Base-by-base conservation (phyloP, 306 rosid genomes). In the Geum urbanum region DNA sequence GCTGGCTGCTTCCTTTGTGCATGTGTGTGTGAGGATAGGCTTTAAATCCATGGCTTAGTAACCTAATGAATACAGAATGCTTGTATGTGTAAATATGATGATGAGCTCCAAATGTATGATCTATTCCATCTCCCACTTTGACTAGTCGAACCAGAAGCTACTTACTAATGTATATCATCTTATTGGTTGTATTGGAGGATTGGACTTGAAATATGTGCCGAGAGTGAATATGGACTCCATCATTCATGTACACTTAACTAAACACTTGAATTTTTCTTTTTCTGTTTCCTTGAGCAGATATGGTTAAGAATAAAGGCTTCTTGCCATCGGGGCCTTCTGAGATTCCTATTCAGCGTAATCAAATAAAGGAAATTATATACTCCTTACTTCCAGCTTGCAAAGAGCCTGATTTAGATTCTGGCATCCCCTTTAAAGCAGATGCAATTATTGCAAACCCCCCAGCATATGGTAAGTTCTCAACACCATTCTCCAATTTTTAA, bases 391-490 rank as follows among this genome's bases (percentile, higher is more conserved):
- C 96, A 74, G 99, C 99, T 57, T 95, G 99, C 77, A 87, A 79
- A 76, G 97, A 95, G n/a, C 82, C 90, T 71, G 99, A 95, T 85
- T 53, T 84, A 20, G 97, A 95, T 83, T 72, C 97, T 73, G 87
- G 85, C 37, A 80, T 95, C 37, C 19, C 90, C 40, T 95, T 95
- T 56, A 84, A 83, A 69, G 99, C 92, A 2, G 99, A 95, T 62
- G 99, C 97, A 72, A 95, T 95, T 64, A 91, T 95, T 19, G 99
- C 99, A 70, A 95, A 95, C 67, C 99, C 99, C 78, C 97, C 99
- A 22, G 99, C 97, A 71, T 95, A 91, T 69, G 99, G 99, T 95
- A 72, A 80, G 84, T 52, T 69, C 61, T 77, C 56, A 40, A 71
- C 76, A 32, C 78, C 24, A 61, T 43, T 58, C 37, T 3, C 46